Base-by-base conservation (phyloP, 2,329 filamentous ascomycete genomes). In the Ceratocystiopsis brevicomis region DNA sequence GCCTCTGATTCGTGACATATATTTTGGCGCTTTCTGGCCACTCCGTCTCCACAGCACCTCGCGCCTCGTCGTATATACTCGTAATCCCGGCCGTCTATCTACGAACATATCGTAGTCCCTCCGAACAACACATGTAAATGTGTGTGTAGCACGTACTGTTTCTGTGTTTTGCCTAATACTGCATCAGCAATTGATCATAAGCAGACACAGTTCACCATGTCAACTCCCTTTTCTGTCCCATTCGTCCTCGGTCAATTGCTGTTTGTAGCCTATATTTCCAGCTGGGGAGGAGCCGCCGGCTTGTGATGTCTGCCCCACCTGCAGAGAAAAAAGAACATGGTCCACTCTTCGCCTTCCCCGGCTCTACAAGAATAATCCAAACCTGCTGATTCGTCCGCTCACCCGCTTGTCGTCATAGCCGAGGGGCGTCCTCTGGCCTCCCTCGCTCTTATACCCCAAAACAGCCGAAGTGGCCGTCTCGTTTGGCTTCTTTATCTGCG, bases 361-460 rank as follows among this genome's bases (percentile, higher is more conserved):
- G 39, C 30, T 35, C 38, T 43, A 39, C 37, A 47, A 47, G 43
- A 50, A 52, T 54, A 54, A 54, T 54, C 48, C 47, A 47, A 41
- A n/a, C 15, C 37, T 32, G 44, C 49, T 54, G 52, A 54, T 54
- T 54, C 49, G 52, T 41, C 50, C 48, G 48, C 37, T 49, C 45
- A 46, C 44, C 51, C 51, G 51, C 41, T 49, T 48, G 46, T 53
- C 52, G 53, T 54, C 53, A 54, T 54, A 54, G 51, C 53, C 53
- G 53, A 53, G 50, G 44, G 44, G 47, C 39, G 34, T n/a, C 15
- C 4, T 37, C 34, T 48, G 43, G 39, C 44, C 38, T 46, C 43
- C 44, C 38, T 46, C 43, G 41, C 17, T 44, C 43, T 48, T 39
- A 37, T 47, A 46, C 45, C 42, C 36, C 37, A 43, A 12, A 36